Conservation (phyloP, 2,329 filamentous ascomycete species). For the Tympanopsis confertula region DNA sequence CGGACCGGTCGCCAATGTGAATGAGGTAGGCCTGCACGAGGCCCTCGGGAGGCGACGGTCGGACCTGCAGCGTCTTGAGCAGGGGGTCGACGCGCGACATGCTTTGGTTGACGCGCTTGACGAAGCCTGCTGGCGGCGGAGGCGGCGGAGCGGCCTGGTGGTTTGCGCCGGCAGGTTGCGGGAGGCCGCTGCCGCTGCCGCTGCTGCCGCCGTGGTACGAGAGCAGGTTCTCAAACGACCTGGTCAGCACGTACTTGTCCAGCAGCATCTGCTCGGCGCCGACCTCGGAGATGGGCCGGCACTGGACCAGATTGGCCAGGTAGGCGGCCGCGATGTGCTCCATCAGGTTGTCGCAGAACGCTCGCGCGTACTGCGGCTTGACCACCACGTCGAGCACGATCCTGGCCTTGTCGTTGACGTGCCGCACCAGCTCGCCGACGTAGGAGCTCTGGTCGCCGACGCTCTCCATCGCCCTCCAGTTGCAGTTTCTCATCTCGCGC, state of each 20-base stretch:
- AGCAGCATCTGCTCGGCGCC: conserved; percentile 97
- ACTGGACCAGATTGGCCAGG: conserved; percentile 74
- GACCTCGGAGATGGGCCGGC: conserved; percentile 81
- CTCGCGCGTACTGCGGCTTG: conserved; percentile 87
- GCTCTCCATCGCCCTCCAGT: conserved; percentile 86
- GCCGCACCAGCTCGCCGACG: conserved; percentile 67
- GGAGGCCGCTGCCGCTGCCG: conserved; percentile 23
- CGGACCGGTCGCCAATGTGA: conserved; percentile 86
- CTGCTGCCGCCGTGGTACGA: conserved; percentile 42
- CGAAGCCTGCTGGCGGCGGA: conserved; percentile 47
- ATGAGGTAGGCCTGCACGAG: conserved; percentile 95
- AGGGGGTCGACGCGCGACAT: conserved; percentile 84
- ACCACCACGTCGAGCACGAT: conserved; percentile 69
- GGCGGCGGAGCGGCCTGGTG: conserved; percentile 14
- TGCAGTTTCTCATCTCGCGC: conserved; percentile 94
- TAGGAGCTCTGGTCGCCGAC: conserved; percentile 92
- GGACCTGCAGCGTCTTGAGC: conserved; percentile 92
- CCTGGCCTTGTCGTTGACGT: conserved; percentile 58
- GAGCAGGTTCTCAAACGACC: conserved; percentile 62
- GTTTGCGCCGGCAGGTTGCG: conserved; percentile 12
- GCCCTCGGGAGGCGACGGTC: conserved; percentile 78
- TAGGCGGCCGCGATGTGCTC: conserved; percentile 74
- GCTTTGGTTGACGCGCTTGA: conserved; percentile 73
- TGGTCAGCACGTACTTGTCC: conserved; percentile 83
- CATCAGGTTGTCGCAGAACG: conserved; percentile 92